phyloP scores from a whole-genome alignment of 495 filamentous ascomycete species.

The Tuber umbilicatum region DNA sequence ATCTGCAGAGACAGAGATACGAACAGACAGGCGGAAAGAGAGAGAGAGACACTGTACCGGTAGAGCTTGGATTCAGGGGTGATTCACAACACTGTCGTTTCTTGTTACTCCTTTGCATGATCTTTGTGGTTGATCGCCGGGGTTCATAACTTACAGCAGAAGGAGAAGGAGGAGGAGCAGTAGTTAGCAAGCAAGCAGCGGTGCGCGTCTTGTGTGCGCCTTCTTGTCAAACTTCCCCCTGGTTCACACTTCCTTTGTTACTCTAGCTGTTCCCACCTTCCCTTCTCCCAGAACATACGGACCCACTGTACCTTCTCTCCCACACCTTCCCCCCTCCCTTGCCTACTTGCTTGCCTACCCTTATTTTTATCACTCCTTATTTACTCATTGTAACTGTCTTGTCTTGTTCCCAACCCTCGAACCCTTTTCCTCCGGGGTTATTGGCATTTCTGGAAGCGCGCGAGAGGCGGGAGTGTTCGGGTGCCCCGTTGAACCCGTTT shows the following conservation, averaged over 20 bases:
- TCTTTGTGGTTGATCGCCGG: neutral
- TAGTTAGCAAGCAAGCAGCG: neutral
- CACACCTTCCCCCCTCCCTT: neutral
- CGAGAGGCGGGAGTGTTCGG: neutral
- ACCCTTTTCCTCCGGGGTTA: slow-evolving; percentile 1
- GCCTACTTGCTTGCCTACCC: neutral
- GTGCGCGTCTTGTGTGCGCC: neutral
- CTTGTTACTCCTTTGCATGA: neutral
- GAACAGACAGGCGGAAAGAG: neutral
- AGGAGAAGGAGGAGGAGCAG: neutral
- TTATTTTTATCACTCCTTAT: neutral
- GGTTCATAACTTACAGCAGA: neutral
- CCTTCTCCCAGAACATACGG: neutral
- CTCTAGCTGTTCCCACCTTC: neutral
- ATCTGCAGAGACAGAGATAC: neutral
- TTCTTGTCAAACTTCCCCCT: neutral
- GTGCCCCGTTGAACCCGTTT: slow-evolving; percentile 1
- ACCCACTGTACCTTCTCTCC: neutral
- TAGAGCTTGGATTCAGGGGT: neutral
- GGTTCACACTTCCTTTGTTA: neutral
- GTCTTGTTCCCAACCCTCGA: neutral
- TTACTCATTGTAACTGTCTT: neutral
- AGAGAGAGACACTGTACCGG: neutral
- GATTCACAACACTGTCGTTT: slow-evolving; percentile 1
- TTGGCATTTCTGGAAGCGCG: slow-evolving; percentile 3